Evolutionary conservation across 202 grass and related monocot genomes (phyloP).

Genomic region (Schoenoplectus triqueter): DNA sequence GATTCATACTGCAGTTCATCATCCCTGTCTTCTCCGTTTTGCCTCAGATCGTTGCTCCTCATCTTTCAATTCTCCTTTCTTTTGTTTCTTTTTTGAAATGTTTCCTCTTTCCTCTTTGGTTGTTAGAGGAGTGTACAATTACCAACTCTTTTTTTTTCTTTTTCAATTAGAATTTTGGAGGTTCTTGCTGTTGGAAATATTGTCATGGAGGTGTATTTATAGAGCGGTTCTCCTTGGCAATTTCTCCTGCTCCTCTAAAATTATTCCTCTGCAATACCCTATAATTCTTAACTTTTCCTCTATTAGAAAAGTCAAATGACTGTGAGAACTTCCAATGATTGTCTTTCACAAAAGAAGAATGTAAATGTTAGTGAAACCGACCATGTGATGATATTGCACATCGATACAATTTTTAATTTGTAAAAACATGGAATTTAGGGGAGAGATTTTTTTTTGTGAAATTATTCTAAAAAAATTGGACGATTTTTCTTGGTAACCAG

Average conservation of each 20-base stretch:
- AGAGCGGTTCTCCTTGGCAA: neutral
- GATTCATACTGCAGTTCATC: constrained; percentile 58
- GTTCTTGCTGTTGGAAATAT: neutral
- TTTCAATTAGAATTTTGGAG: constrained; percentile 3
- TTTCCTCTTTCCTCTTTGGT: neutral
- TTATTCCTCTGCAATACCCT: neutral
- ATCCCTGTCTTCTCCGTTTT: constrained; percentile 45
- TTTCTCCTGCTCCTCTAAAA: neutral
- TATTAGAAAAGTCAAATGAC: neutral
- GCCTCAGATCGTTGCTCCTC: constrained; percentile 28
- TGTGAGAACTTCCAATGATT: neutral
- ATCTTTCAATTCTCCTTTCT: constrained; percentile 33
- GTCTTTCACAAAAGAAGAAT: neutral
- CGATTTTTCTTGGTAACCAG: constrained; percentile 5
- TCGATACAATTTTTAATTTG: neutral
- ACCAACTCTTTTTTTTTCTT: neutral
- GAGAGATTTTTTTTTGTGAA: neutral
- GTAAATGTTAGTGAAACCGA: neutral
- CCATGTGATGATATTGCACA: neutral
- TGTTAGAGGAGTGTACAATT: neutral
- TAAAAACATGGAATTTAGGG: neutral
- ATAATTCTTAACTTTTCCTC: neutral
- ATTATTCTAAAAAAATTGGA: constrained; percentile 34
- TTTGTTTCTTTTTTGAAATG: neutral
- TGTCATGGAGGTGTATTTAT: constrained; percentile 18